Evolutionary conservation across 306 rosid species (phyloP).

Genomic region (Prunus mira): DNA sequence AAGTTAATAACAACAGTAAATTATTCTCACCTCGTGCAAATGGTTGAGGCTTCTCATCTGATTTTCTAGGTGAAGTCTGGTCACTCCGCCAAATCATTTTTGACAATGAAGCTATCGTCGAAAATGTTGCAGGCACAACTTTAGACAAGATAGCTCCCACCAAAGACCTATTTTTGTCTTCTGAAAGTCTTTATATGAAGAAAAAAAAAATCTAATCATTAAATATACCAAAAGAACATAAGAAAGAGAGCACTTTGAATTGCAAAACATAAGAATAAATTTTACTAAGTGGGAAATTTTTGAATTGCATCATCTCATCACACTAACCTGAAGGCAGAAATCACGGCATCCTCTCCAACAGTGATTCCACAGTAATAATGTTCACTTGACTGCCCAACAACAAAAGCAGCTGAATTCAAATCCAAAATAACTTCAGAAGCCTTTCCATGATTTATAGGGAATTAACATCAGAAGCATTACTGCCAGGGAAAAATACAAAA

Average conservation of each 20-base stretch:
- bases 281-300: background rate
- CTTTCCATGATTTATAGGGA: slow-evolving; percentile 44
- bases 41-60: slow-evolving; percentile 61
- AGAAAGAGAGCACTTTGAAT: slow-evolving; percentile 8
- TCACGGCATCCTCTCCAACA: slow-evolving; percentile 90
- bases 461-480: slow-evolving; percentile 18
- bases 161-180: slow-evolving; percentile 80
- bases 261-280: slow-evolving; percentile 1
- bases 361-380: slow-evolving; percentile 92
- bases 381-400: slow-evolving; percentile 98
- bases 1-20: background rate
- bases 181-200: slow-evolving; percentile 63
- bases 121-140: slow-evolving; percentile 91
- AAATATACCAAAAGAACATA: slow-evolving; percentile 13
- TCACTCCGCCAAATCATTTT: slow-evolving; percentile 87
- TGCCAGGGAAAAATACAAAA: slow-evolving; percentile 4
- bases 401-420: slow-evolving; percentile 99
- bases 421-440: slow-evolving; percentile 81
- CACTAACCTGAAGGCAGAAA: slow-evolving; percentile 93
- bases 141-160: slow-evolving; percentile 90
- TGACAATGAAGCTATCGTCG: slow-evolving; percentile 85
- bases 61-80: slow-evolving; percentile 51
- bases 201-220: slow-evolving; percentile 26
- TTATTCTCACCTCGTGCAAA: slow-evolving; percentile 77
- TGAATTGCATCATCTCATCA: slow-evolving; percentile 14